These are phyloP conservation scores for Aspergillus sp. DNA, from an alignment of 2,329 filamentous ascomycete genomes.

Conservation along the genomic window DNA sequence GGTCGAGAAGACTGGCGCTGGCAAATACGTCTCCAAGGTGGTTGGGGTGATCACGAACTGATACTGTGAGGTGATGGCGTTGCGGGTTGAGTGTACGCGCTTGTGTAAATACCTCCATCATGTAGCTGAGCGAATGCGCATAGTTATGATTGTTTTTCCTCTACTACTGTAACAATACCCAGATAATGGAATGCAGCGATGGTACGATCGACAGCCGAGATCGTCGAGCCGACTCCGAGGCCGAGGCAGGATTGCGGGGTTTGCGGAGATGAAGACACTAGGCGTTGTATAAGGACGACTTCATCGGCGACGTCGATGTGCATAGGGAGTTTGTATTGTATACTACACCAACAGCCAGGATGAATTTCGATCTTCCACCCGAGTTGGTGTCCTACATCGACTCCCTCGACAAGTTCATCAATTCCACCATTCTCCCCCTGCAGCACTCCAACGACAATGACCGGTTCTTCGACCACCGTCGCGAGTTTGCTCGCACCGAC, in stretches of 20 bases:
- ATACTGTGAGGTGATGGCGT: background rate
- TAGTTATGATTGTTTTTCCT: too few relatives aligned
- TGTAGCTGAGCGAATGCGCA: too few relatives aligned
- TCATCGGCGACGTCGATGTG: background rate
- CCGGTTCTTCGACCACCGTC: constrained; percentile 65
- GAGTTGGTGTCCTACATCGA: constrained; percentile 50
- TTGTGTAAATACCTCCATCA: background rate
- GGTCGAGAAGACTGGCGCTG: constrained; percentile 5
- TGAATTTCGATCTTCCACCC: constrained; percentile 58
- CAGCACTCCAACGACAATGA: constrained; percentile 58
- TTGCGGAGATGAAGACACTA: background rate
- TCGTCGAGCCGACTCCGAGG: constrained; percentile 2
- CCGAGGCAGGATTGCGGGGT: constrained; percentile 11
- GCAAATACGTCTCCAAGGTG: constrained; percentile 6
- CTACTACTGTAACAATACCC: background rate
- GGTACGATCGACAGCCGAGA: background rate
- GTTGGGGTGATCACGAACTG: constrained; percentile 7
- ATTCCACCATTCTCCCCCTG: constrained; percentile 41
- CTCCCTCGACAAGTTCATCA: constrained; percentile 59
- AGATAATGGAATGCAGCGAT: background rate
- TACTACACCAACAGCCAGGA: constrained; percentile 21
- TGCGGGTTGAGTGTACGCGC: background rate
- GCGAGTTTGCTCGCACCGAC: constrained; percentile 61
- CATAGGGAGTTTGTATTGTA: background rate
- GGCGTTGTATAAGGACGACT: background rate